phyloP scores from a whole-genome alignment of 306 rosid species.

The Pyrus bretschneideri region DNA sequence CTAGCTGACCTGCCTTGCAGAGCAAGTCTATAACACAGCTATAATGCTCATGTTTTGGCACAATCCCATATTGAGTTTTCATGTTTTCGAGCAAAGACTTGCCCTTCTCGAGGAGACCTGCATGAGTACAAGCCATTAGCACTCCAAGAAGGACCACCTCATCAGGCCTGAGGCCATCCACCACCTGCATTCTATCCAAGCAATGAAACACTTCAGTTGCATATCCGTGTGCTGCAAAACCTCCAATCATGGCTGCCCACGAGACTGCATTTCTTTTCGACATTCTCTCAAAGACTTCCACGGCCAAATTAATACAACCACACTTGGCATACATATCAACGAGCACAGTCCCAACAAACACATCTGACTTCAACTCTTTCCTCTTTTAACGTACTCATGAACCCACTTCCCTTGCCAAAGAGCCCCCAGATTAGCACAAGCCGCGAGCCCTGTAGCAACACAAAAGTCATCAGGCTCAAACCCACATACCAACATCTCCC shows the following conservation, averaged over 20 bases:
- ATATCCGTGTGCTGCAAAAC: conserved; percentile 29
- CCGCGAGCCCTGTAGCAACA: conserved; percentile 25
- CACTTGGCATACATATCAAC: conserved; percentile 45
- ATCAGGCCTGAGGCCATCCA: conserved; percentile 34
- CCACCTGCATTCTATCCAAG: conserved; percentile 32
- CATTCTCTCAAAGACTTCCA: conserved; percentile 34
- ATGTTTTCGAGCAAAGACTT: conserved; percentile 21
- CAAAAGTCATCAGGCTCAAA: conserved; percentile 33
- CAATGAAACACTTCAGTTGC: conserved; percentile 17
- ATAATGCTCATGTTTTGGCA: conserved; percentile 37
- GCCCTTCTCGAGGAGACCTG: conserved; percentile 31
- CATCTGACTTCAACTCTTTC: conserved; percentile 20
- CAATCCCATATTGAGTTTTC: conserved; percentile 26
- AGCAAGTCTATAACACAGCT: conserved; percentile 36
- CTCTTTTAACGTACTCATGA: conserved; percentile 27
- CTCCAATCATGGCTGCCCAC: conserved; percentile 44
- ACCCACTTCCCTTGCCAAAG: conserved; percentile 36
- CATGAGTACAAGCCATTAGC: conserved; percentile 34
- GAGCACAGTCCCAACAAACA: conserved; percentile 26
- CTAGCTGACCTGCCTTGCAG: conserved; percentile 30
- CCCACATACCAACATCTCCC: conserved; percentile 15
- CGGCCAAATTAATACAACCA: conserved; percentile 33
- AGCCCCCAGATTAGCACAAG: conserved; percentile 37
- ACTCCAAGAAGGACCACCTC: conserved; percentile 36
- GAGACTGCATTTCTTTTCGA: conserved; percentile 28